Conservation (phyloP, 1,284 basidiomycete species). For the Ustilago cynodontis region DNA sequence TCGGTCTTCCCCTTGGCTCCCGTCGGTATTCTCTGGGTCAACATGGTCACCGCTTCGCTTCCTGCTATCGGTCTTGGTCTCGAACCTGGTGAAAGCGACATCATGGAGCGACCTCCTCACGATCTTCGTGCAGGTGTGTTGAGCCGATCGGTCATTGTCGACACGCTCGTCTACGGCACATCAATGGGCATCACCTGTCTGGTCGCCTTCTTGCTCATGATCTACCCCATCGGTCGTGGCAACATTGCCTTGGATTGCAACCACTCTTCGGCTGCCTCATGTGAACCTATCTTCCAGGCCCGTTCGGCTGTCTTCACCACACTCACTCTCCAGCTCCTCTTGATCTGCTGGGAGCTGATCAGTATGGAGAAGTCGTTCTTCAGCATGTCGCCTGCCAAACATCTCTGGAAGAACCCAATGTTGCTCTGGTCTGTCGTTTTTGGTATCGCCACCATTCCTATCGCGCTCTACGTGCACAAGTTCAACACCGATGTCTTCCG, state of each 20-base stretch:
- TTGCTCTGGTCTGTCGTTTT: slow-evolving; percentile 61
- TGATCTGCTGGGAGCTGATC: slow-evolving; percentile 64
- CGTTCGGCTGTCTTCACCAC: slow-evolving; percentile 62
- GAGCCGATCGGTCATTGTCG: slow-evolving; percentile 57
- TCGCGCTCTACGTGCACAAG: slow-evolving; percentile 62
- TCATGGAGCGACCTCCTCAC: slow-evolving; percentile 62
- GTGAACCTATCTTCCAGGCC: slow-evolving; percentile 62
- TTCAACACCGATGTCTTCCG: slow-evolving; percentile 65
- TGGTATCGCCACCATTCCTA: slow-evolving; percentile 56
- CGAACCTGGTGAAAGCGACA: slow-evolving; percentile 56
- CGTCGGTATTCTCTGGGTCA: slow-evolving; percentile 63
- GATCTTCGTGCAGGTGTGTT: slow-evolving; percentile 60
- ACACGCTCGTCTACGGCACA: slow-evolving; percentile 62
- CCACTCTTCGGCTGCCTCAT: slow-evolving; percentile 49
- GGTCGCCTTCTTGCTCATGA: slow-evolving; percentile 60
- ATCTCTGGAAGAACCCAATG: slow-evolving; percentile 59
- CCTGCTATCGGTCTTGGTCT: slow-evolving; percentile 65
- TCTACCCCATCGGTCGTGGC: slow-evolving; percentile 61
- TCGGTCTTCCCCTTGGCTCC: slow-evolving; percentile 63
- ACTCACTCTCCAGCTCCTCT: slow-evolving; percentile 58
- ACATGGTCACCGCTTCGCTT: slow-evolving; percentile 63
- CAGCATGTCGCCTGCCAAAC: slow-evolving; percentile 55
- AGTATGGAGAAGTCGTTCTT: slow-evolving; percentile 62
- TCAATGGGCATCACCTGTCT: slow-evolving; percentile 64
- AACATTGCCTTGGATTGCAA: slow-evolving; percentile 57